Conservation (phyloP, 2,329 filamentous ascomycete genomes). For the Colletotrichum sp. region DNA sequence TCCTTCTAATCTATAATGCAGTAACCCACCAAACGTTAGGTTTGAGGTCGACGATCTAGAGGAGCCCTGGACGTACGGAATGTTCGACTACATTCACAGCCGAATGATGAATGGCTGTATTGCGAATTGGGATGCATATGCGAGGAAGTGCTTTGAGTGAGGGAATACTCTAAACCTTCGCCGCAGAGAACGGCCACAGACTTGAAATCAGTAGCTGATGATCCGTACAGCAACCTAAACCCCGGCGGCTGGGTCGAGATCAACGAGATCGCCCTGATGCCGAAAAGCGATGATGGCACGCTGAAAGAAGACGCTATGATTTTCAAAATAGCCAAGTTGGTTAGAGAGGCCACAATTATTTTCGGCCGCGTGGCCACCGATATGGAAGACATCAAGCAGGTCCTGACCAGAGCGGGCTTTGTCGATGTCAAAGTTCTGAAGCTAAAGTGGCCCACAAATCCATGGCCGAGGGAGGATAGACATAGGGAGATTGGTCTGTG, state of each 20-base stretch:
- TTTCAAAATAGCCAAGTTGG: constrained; percentile 25
- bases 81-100: constrained; percentile 11
- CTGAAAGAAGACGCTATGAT: constrained; percentile 30
- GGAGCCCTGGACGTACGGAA: constrained; percentile 33
- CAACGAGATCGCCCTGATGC: constrained; percentile 43
- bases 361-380: neutral
- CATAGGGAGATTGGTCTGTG: neutral
- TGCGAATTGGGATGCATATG: neutral
- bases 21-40: constrained; percentile 46
- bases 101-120: neutral
- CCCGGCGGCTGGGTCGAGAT: constrained; percentile 50
- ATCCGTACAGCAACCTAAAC: constrained; percentile 29
- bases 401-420: neutral
- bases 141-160: constrained; percentile 34
- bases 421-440: neutral
- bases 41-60: constrained; percentile 46
- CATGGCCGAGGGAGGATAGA: neutral
- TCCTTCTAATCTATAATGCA: neutral
- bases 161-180: neutral
- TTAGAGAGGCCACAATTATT: constrained; percentile 18
- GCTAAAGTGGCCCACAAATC: neutral
- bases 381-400: neutral
- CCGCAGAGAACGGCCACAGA: neutral
- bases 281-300: constrained; percentile 47
- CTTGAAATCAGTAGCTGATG: neutral